Evolutionary conservation across 1,139 yeast genomes (phyloP).

Genomic region (Candida freyschussii): DNA sequence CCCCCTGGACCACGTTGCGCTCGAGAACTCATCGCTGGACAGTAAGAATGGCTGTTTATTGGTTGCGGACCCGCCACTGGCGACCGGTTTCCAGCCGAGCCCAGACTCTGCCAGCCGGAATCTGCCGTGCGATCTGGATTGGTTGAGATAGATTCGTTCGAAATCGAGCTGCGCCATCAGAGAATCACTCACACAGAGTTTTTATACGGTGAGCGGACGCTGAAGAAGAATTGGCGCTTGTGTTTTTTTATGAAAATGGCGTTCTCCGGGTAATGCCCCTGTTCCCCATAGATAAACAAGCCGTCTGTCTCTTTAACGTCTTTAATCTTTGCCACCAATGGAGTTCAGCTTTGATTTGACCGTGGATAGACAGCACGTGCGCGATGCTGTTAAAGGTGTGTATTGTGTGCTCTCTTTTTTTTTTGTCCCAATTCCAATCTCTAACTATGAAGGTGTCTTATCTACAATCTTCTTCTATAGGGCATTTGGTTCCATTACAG

Average conservation of each 20-base stretch:
- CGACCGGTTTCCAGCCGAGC: constrained; percentile 88
- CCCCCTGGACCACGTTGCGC: constrained; percentile 90
- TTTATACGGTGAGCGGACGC: no score
- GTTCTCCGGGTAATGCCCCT: no score
- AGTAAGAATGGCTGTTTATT: constrained; percentile 69
- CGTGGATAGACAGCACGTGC: constrained; percentile 30
- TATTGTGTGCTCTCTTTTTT: constrained; percentile 1
- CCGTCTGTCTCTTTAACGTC: no score
- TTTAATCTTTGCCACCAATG: no score
- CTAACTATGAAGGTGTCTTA: constrained; percentile 3
- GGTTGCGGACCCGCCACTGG: constrained; percentile 51
- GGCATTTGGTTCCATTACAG: constrained; percentile 61
- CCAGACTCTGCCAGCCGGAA: constrained; percentile 95
- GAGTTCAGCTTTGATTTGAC: constrained; percentile 32
- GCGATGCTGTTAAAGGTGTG: constrained; percentile 34
- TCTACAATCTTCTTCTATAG: constrained; percentile 56
- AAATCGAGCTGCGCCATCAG: constrained; percentile 41
- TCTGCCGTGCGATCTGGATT: constrained; percentile 77
- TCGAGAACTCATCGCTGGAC: constrained; percentile 76
- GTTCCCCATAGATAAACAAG: no score
- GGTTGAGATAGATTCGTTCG: constrained; percentile 84
- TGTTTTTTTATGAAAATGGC: no score
- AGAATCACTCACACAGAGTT: no score
- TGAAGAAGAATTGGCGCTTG: no score
- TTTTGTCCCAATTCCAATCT: neutral